Base-by-base conservation (phyloP, 1,284 basidiomycete genomes). In the Malassezia obtusa region DNA sequence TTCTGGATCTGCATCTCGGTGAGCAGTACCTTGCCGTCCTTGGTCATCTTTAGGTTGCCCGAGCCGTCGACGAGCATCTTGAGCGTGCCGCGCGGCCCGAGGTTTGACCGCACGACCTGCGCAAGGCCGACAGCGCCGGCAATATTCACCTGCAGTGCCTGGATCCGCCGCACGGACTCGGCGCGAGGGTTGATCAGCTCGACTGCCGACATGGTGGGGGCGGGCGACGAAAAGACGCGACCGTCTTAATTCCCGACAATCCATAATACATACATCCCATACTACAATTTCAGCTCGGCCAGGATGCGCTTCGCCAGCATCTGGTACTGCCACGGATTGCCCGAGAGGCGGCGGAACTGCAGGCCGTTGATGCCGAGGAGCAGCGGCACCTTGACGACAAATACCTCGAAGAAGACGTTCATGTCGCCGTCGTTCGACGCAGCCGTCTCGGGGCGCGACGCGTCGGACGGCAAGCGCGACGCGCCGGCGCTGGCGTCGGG, bases 1-100 rank as follows among this genome's bases (percentile, higher is more conserved):
- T 99, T 98, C 77, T 81, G 65, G 69, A 99, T 99, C 79, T 98
- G 94, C 94, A 99, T 99, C 79, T 99, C 94, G 37, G 91, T 95
- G 51, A 99, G 81, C 50, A 99, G 79, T 39, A 96, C 92, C 78
- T 98, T 98, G 66, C 94, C 94, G 74, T 98, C 94, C 79, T 98
- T 99, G 65, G 94, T 98, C 88, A 99, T 94, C 81, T 96, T 98
- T 77, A 99, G 91, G 79, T 94, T 89, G 14, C 94, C 94, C n/a
- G 91, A 81, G 56, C 94, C 94, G 76, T 98, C 94, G 43, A 99
- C 94, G 41, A 99, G 84, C 91, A 99, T 95, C 80, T 99, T 99
- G 65, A 96, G 82, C 3, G 92, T 96, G 57, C 65, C 55, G 53
- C 58, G 51, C 24, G 59, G 65, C 86, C 92, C 92, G 58, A 98